Evolutionary conservation across 768 basidiomycete genomes (phyloP).

Genomic region (Rhizopogon rudus): DNA sequence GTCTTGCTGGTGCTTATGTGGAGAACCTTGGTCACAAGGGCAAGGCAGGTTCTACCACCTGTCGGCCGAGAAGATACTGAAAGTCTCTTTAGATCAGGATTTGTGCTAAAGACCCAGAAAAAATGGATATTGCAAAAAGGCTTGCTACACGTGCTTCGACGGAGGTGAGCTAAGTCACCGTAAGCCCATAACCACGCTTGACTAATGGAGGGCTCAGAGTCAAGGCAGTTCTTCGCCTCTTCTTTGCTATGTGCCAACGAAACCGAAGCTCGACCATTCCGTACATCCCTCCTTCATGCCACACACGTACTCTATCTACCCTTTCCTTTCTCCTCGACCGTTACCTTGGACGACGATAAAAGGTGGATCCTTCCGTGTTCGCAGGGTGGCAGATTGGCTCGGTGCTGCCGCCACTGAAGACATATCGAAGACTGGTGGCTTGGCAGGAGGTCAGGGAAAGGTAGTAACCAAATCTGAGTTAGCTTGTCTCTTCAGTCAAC

Average conservation of each 20-base stretch:
- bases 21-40: slow-evolving; percentile 45
- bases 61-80: not conserved
- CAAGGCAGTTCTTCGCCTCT: slow-evolving; percentile 7
- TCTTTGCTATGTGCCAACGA: slow-evolving; percentile 28
- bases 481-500: slow-evolving; percentile 5
- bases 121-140: slow-evolving; percentile 43
- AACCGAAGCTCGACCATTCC: slow-evolving; percentile 18
- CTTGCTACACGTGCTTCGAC: slow-evolving; percentile 47
- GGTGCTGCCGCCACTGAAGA: slow-evolving; percentile 30
- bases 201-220: not conserved
- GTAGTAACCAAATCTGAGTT: slow-evolving; percentile 34
- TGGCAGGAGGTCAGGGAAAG: slow-evolving; percentile 30
- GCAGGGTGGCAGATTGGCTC: slow-evolving; percentile 62
- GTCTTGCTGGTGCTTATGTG: slow-evolving; percentile 57
- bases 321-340: slow-evolving; percentile 49
- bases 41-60: slow-evolving; percentile 31
- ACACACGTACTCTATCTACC: slow-evolving; percentile 58
- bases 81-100: slow-evolving; percentile 44
- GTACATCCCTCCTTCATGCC: slow-evolving; percentile 25
- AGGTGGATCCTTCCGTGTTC: slow-evolving; percentile 49
- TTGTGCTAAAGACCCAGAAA: slow-evolving; percentile 39
- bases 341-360: slow-evolving; percentile 43
- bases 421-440: slow-evolving; percentile 30
- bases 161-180: slow-evolving; percentile 36
- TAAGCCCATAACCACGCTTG: not conserved